Conservation (phyloP, 495 filamentous ascomycete genomes). For the Lasiosphaeria hispida region DNA sequence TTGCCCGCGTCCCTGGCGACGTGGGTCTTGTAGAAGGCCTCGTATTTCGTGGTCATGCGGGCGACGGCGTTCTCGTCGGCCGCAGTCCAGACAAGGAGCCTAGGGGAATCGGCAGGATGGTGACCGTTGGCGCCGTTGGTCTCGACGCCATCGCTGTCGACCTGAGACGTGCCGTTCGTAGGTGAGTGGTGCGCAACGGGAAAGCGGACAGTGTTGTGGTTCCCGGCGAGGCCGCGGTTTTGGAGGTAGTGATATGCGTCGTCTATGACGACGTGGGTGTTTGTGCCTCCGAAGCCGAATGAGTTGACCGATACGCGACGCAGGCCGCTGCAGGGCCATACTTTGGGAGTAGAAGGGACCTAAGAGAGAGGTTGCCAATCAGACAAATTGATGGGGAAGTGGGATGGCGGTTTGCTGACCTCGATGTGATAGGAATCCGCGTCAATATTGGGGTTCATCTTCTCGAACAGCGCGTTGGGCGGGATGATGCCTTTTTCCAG, state of each 20-base stretch:
- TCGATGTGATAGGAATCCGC: conserved; percentile 19
- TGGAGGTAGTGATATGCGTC: conserved; percentile 3
- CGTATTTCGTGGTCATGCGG: conserved; percentile 8
- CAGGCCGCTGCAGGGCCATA: no score
- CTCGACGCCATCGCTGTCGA: no score
- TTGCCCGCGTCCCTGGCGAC: conserved; percentile 5
- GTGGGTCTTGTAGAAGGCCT: conserved; percentile 13
- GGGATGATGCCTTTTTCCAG: conserved; percentile 50
- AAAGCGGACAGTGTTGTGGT: background rate
- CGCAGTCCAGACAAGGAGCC: conserved; percentile 31
- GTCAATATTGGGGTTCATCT: conserved; percentile 46
- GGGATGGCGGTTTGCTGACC: background rate
- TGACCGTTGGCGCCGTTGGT: conserved; percentile 3
- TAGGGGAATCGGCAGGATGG: background rate
- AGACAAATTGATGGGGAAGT: no score
- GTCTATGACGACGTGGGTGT: conserved; percentile 57
- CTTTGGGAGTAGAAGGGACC: no score
- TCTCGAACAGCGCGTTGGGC: conserved; percentile 45
- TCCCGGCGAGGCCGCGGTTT: conserved; percentile 7
- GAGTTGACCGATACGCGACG: conserved; percentile 34
- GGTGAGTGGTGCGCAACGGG: no score
- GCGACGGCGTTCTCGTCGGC: conserved; percentile 28
- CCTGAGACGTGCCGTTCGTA: no score
- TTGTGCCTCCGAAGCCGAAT: conserved; percentile 60
- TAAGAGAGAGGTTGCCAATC: no score